phyloP scores from a whole-genome alignment of 768 basidiomycete genomes.

The Lactifluus pinguis region DNA sequence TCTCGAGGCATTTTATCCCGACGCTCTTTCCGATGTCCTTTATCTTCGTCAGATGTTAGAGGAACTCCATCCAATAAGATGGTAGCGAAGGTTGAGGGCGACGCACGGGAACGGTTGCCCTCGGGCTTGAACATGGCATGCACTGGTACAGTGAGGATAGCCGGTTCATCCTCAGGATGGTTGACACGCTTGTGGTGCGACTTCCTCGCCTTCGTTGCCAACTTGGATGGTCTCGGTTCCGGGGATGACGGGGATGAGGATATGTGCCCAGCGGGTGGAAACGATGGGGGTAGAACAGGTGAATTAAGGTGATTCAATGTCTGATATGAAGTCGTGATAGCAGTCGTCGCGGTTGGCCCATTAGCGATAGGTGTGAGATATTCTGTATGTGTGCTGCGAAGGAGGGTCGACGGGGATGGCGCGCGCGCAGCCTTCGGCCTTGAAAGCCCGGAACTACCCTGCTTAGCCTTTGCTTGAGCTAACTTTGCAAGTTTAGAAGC shows the following conservation, averaged over 20 bases:
- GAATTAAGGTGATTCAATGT: slow-evolving; percentile 51
- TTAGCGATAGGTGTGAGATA: slow-evolving; percentile 76
- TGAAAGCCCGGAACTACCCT: slow-evolving; percentile 21
- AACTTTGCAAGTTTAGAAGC: slow-evolving; percentile 68
- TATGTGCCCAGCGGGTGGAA: slow-evolving; percentile 12
- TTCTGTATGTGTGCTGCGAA: slow-evolving; percentile 50
- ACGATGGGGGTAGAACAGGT: slow-evolving; percentile 21
- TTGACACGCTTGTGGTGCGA: slow-evolving; percentile 38
- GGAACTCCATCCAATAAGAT: slow-evolving; percentile 14
- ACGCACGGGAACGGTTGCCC: slow-evolving; percentile 52
- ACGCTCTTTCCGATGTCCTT: slow-evolving; percentile 16
- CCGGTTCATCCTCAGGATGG: slow-evolving; percentile 33
- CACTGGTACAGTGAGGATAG: slow-evolving; percentile 27
- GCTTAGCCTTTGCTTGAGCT: slow-evolving; percentile 49
- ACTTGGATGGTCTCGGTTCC: slow-evolving; percentile 52
- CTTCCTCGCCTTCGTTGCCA: slow-evolving; percentile 66
- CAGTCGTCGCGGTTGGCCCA: slow-evolving; percentile 72
- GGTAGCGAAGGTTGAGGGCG: slow-evolving; percentile 62
- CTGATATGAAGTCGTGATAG: slow-evolving; percentile 77
- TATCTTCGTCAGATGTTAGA: slow-evolving; percentile 19
- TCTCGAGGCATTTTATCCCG: slow-evolving; percentile 9
- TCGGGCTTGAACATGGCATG: slow-evolving; percentile 53
- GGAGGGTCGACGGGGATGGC: slow-evolving; percentile 22
- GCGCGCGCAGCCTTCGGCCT: slow-evolving; percentile 21
- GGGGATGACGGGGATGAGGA: slow-evolving; percentile 21